Percentiles rank a stretch among this genome's conserved stretches.
These are phyloP conservation scores for Neotropicomus parvogracilis DNA, from an alignment of 1,284 basidiomycete species.

Conservation along the genomic window DNA sequence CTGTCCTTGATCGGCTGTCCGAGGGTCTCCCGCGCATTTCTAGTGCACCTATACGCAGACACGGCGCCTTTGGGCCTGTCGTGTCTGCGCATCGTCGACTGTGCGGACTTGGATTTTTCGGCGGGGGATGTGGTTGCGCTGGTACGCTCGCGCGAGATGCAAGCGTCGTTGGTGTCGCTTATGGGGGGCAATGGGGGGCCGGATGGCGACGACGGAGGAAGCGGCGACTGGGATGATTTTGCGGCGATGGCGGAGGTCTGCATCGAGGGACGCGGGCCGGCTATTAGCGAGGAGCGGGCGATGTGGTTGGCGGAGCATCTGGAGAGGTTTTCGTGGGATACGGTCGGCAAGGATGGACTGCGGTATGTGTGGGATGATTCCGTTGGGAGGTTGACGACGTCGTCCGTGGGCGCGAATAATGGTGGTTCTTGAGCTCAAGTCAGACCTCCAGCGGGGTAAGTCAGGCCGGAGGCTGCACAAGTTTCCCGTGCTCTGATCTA, in stretches of 20 bases:
- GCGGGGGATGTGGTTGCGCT: conserved; percentile 6
- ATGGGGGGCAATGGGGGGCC: background rate
- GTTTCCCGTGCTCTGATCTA: too few species aligned
- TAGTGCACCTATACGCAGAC: conserved; percentile 1
- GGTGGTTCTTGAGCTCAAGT: too few species aligned
- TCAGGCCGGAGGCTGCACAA: too few species aligned
- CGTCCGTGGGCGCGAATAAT: background rate
- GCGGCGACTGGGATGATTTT: too few species aligned
- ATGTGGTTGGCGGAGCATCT: conserved; percentile 12
- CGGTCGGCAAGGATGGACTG: conserved; percentile 10
- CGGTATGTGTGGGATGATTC: conserved; percentile 13
- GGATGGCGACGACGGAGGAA: background rate
- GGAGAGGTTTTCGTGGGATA: conserved; percentile 13
- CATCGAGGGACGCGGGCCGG: conserved; percentile 10
- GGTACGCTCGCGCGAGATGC: conserved; percentile 7
- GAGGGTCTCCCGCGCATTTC: conserved; percentile 4
- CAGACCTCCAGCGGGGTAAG: too few species aligned
- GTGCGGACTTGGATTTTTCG: conserved; percentile 4
- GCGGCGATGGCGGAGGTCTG: conserved; percentile 4
- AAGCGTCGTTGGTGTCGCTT: conserved; percentile 1
- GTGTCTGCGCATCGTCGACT: conserved; percentile 7
- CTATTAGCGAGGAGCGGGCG: conserved; percentile 7
- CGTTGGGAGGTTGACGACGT: background rate
- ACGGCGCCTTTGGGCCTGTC: background rate
- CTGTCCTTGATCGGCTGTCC: conserved; percentile 12